phyloP scores from a whole-genome alignment of 805 yeast species.

The Yamadazyma akitaensis region DNA sequence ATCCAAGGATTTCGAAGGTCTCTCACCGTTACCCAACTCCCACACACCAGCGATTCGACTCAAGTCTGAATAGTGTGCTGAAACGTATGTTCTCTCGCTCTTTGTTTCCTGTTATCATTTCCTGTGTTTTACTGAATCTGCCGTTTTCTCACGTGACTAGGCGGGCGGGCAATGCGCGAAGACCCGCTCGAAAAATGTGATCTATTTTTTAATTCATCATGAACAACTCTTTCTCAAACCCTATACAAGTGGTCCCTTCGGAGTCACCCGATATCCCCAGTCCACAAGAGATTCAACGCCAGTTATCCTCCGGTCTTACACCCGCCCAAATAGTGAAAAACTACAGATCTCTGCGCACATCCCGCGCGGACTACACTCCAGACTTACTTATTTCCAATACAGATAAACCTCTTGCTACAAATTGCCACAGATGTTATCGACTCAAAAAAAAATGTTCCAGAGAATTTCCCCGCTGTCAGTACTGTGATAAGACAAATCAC shows the following conservation, averaged over 20 bases:
- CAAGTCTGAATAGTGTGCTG: too few species aligned
- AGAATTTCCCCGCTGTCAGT: constrained; percentile 34
- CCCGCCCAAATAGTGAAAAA: constrained; percentile 6
- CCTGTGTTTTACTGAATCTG: too few species aligned
- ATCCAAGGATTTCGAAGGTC: too few species aligned
- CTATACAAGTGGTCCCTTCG: neutral
- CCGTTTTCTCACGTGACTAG: neutral
- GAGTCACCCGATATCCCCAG: neutral
- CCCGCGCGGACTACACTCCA: constrained; percentile 5
- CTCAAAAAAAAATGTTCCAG: constrained; percentile 42
- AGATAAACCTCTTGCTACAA: neutral
- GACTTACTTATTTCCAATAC: constrained; percentile 1
- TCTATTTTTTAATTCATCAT: neutral
- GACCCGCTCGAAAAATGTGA: neutral
- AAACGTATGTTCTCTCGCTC: too few species aligned
- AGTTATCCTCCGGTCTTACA: neutral
- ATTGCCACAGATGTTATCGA: constrained; percentile 24
- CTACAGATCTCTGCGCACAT: constrained; percentile 2
- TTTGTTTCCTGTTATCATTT: too few species aligned
- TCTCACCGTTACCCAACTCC: too few species aligned
- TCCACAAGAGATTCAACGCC: neutral
- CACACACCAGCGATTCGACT: too few species aligned
- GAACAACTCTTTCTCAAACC: neutral
- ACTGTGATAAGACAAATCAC: constrained; percentile 33
- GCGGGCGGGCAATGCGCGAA: neutral